phyloP scores from a whole-genome alignment of 306 rosid genomes.

The Inga oerstediana region DNA sequence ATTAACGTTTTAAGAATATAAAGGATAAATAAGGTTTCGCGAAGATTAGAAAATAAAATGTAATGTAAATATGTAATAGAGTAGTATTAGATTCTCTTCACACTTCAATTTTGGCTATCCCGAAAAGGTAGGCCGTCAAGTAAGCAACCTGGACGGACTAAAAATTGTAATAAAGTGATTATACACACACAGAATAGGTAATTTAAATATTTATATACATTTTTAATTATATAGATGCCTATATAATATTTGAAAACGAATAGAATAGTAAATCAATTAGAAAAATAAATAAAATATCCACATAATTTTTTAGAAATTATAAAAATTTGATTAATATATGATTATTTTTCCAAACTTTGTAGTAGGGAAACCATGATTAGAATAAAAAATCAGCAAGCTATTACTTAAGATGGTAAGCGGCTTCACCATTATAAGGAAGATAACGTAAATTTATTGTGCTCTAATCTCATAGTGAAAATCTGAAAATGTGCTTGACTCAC shows the following conservation, averaged over 20 bases:
- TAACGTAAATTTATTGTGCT: too few species aligned
- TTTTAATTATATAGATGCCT: too few species aligned
- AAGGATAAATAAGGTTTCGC: background rate
- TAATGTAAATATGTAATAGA: background rate
- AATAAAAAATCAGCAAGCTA: too few species aligned
- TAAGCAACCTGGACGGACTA: background rate
- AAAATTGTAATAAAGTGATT: background rate
- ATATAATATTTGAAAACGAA: too few species aligned
- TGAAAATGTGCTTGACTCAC: too few species aligned
- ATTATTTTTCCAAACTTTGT: too few species aligned
- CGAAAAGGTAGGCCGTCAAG: background rate
- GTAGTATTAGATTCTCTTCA: background rate
- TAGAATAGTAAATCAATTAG: too few species aligned
- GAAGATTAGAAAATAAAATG: background rate
- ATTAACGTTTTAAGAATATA: background rate
- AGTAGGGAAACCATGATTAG: too few species aligned
- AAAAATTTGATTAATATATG: background rate
- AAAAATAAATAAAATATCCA: background rate
- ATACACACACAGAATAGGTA: too few species aligned
- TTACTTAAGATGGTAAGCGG: accelerated
- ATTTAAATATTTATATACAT: too few species aligned
- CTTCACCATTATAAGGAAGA: too few species aligned
- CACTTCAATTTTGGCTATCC: background rate
- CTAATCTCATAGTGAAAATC: too few species aligned
- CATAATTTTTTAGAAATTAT: background rate